These are phyloP conservation scores for Phytophthora tubulina DNA, from an alignment of 352 stramenopile genomes.

Conservation along the genomic window DNA sequence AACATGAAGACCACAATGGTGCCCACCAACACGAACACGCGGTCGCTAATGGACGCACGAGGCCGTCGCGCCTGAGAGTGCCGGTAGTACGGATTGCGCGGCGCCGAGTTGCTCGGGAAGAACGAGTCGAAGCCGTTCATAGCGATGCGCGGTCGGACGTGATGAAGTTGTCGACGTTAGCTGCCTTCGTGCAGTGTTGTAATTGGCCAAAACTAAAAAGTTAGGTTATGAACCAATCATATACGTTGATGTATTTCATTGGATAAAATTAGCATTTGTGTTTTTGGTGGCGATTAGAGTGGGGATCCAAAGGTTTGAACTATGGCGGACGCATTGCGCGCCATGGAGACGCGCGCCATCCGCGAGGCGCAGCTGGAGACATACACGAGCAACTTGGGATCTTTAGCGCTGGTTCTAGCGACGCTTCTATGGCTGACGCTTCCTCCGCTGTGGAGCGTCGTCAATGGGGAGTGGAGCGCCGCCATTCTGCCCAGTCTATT, in stretches of 20 bases:
- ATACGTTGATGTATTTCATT: conserved; percentile 3
- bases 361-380: conserved; percentile 68
- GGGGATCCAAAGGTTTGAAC: neutral
- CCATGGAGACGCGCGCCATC: conserved; percentile 73
- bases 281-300: conserved; percentile 32
- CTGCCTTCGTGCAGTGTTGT: conserved; percentile 1
- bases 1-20: conserved; percentile 76
- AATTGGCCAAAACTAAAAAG: conserved; percentile 25
- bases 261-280: conserved; percentile 11
- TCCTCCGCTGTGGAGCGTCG: conserved; percentile 71
- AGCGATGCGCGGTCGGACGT: conserved; percentile 2
- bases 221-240: conserved; percentile 13
- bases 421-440: conserved; percentile 60
- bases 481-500: conserved; percentile 61
- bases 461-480: conserved; percentile 81
- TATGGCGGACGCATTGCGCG: conserved; percentile 50
- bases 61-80: conserved; percentile 52
- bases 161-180: conserved; percentile 1
- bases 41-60: conserved; percentile 53
- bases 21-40: conserved; percentile 70
- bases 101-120: conserved; percentile 66
- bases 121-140: conserved; percentile 80
- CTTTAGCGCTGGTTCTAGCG: conserved; percentile 47
- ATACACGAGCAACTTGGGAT: conserved; percentile 72
- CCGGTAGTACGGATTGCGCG: conserved; percentile 87